Evolutionary conservation across 305 asterid species (phyloP).

Genomic region (Fraxinus baroniana): DNA sequence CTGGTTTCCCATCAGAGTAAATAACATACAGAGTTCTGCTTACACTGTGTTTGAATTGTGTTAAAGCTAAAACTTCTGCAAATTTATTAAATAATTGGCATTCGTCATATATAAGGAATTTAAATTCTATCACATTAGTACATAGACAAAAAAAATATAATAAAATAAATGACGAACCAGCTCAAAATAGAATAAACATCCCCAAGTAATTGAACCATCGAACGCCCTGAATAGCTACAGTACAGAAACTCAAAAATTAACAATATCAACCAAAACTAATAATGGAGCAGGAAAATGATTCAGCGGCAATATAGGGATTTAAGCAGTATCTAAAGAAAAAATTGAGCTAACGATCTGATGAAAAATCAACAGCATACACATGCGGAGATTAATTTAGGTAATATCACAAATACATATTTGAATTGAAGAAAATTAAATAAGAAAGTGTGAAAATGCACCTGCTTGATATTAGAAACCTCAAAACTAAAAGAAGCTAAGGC

Average conservation of each 20-base stretch:
- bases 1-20: not conserved
- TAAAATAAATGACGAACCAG: not conserved
- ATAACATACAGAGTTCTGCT: not conserved
- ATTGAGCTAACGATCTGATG: constrained; percentile 26
- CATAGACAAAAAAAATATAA: not conserved
- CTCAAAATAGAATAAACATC: constrained; percentile 16
- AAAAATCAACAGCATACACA: constrained; percentile 15
- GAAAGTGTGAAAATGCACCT: not conserved
- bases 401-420: not conserved
- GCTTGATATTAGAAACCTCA: not conserved
- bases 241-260: not conserved
- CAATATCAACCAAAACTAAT: not conserved
- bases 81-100: not conserved
- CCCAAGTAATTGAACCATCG: constrained; percentile 20
- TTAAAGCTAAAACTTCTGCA: not conserved
- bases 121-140: not conserved
- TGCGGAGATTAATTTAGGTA: constrained; percentile 20
- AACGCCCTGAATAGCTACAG: constrained; percentile 9
- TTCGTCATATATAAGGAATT: not conserved
- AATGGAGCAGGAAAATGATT: constrained; percentile 15
- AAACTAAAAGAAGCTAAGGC: not conserved
- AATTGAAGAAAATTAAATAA: not conserved
- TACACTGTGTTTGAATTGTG: not conserved
- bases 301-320: constrained; percentile 15
- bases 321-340: not conserved